Percentiles rank a stretch among this genome's conserved stretches.
Evolutionary conservation across 2,329 filamentous ascomycete genomes (phyloP).

Genomic region (Xenoacremonium recifei): DNA sequence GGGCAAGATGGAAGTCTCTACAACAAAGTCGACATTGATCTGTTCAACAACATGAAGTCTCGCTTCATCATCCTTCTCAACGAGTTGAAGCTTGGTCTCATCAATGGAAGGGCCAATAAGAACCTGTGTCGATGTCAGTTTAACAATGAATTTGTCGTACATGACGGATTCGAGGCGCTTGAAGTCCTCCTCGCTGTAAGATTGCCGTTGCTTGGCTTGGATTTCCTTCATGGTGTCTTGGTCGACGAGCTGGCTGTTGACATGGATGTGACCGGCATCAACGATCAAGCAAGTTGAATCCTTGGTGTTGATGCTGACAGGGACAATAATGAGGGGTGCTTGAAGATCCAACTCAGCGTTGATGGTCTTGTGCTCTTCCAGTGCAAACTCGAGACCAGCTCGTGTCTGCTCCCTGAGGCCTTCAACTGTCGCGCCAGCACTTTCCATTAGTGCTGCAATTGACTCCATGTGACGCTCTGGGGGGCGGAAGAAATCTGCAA

Average conservation of each 20-base stretch:
- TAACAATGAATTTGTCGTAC: constrained; percentile 96
- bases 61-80: constrained; percentile 63
- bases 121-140: constrained; percentile 90
- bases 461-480: constrained; percentile 98
- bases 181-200: constrained; percentile 87
- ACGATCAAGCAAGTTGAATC: constrained; percentile 87
- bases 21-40: constrained; percentile 94
- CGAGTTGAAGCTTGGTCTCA: constrained; percentile 80
- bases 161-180: constrained; percentile 85
- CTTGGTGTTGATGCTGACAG: constrained; percentile 82
- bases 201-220: constrained; percentile 83
- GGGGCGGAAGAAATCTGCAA: constrained; percentile 93
- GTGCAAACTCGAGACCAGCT: constrained; percentile 90
- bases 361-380: constrained; percentile 97
- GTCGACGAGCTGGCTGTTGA: constrained; percentile 91
- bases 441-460: constrained; percentile 92
- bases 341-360: constrained; percentile 95
- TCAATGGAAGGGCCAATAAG: constrained; percentile 93
- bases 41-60: constrained; percentile 89
- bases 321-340: constrained; percentile 93
- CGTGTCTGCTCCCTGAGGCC: constrained; percentile 92
- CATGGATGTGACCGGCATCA: constrained; percentile 92
- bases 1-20: constrained; percentile 96
- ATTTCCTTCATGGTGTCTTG: constrained; percentile 86
- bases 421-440: constrained; percentile 91